phyloP scores from a whole-genome alignment of 2,329 filamentous ascomycete genomes.

The Penicillium glabrum region DNA sequence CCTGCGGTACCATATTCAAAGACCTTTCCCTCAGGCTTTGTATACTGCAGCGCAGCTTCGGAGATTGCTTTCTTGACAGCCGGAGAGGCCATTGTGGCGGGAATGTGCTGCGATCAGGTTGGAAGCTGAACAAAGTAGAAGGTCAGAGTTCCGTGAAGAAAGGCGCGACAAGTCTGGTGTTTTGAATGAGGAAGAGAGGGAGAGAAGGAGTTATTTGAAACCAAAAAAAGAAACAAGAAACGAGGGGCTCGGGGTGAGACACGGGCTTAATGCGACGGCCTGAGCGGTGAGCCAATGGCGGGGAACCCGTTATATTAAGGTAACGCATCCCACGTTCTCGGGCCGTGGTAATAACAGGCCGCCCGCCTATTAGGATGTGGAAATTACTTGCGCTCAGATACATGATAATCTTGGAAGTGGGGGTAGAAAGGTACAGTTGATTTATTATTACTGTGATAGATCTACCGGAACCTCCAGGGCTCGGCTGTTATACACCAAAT shows the following conservation, averaged over 20 bases:
- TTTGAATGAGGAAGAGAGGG: constrained; percentile 1
- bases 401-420: not conserved
- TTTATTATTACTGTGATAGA: constrained; percentile 11
- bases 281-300: constrained; percentile 23
- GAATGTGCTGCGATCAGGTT: constrained; percentile 11
- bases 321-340: not conserved
- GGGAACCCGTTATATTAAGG: constrained; percentile 6
- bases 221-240: constrained; percentile 23
- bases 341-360: constrained; percentile 16
- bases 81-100: constrained; percentile 43
- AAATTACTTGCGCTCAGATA: constrained; percentile 10
- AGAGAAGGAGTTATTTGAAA: constrained; percentile 14
- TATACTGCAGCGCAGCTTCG: constrained; percentile 49
- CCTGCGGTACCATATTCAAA: constrained; percentile 64
- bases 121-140: not conserved
- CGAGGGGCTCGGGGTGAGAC: constrained; percentile 23
- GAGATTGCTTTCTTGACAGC: constrained; percentile 46
- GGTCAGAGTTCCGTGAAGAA: not conserved
- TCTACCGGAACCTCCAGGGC: constrained; percentile 6
- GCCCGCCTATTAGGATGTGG: constrained; percentile 6
- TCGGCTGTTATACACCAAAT: constrained; percentile 12
- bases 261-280: constrained; percentile 26
- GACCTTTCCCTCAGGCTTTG: constrained; percentile 50
- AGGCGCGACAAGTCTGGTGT: not conserved
- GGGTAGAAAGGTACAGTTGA: not conserved